phyloP scores from a whole-genome alignment of 495 filamentous ascomycete genomes.

The Lophiotrema nucula region DNA sequence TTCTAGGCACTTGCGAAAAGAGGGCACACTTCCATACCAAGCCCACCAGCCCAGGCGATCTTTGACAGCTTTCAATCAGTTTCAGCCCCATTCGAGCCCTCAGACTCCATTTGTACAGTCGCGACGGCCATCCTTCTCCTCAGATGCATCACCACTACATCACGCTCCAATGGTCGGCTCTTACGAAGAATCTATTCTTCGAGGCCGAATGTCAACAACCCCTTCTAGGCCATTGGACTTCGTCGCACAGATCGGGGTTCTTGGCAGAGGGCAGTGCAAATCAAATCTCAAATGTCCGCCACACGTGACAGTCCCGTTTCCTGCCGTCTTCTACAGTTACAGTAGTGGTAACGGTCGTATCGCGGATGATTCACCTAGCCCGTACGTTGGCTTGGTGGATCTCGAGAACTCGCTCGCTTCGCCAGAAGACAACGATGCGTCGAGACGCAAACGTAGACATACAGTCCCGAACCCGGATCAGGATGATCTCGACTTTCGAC shows the following conservation, averaged over 20 bases:
- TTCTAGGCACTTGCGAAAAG: conserved; percentile 47
- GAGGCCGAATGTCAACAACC: conserved; percentile 94
- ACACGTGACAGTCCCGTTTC: conserved; percentile 90
- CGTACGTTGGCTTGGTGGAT: conserved; percentile 93
- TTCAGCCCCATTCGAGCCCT: conserved; percentile 49
- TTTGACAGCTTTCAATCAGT: conserved; percentile 56
- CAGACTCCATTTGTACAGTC: conserved; percentile 60
- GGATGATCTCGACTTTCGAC: conserved; percentile 17
- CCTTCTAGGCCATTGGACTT: conserved; percentile 94
- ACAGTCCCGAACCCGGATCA: conserved; percentile 25
- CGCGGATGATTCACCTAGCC: conserved; percentile 82
- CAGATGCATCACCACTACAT: conserved; percentile 72
- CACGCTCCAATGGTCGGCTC: conserved; percentile 96
- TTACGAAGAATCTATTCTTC: conserved; percentile 93
- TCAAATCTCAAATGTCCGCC: conserved; percentile 79
- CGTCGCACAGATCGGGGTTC: conserved; percentile 89
- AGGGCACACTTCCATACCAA: conserved; percentile 61
- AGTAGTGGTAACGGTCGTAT: conserved; percentile 59
- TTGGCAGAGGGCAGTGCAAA: conserved; percentile 89
- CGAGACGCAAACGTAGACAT: conserved; percentile 49
- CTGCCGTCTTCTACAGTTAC: conserved; percentile 96
- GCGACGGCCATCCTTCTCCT: conserved; percentile 69
- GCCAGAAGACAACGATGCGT: conserved; percentile 46
- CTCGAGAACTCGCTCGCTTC: conserved; percentile 71
- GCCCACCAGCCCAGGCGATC: conserved; percentile 73